phyloP scores from a whole-genome alignment of 768 basidiomycete genomes.

The Lentinula detonsa region DNA sequence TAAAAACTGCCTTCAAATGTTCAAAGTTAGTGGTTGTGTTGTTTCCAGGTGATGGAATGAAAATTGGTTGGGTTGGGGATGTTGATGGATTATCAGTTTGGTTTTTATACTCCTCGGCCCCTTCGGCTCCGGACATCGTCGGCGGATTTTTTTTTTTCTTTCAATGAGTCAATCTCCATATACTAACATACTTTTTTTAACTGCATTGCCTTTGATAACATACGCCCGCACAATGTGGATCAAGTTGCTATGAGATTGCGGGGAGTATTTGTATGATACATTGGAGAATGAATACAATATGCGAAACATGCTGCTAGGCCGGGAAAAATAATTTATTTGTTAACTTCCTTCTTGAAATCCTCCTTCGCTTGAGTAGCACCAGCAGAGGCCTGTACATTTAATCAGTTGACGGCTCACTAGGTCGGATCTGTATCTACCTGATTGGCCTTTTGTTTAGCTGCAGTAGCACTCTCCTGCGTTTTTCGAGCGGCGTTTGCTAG shows the following conservation, averaged over 20 bases:
- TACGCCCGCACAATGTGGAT: too few relatives aligned
- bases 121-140: not conserved
- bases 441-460: slow-evolving; percentile 30
- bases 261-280: too few relatives aligned
- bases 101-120: not conserved
- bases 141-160: too few relatives aligned
- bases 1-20: slow-evolving; percentile 8
- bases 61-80: not conserved
- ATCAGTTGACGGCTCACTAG: not conserved
- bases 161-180: too few relatives aligned
- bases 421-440: slow-evolving; percentile 13
- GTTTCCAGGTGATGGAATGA: not conserved
- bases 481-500: slow-evolving; percentile 28
- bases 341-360: slow-evolving; percentile 25
- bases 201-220: too few relatives aligned
- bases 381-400: slow-evolving; percentile 21
- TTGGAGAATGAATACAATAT: not conserved
- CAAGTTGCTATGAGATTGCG: too few relatives aligned
- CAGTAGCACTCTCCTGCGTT: slow-evolving; percentile 27
- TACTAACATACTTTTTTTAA: too few relatives aligned
- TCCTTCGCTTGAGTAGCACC: slow-evolving; percentile 29
- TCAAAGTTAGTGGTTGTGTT: not conserved
- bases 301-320: not conserved
- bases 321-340: slow-evolving; percentile 12
- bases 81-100: not conserved